Evolutionary conservation across 164 flowering plant species (phyloP), one percentile per base, ranked within the genome.

Genomic region (Umbilicus rupestris): DNA sequence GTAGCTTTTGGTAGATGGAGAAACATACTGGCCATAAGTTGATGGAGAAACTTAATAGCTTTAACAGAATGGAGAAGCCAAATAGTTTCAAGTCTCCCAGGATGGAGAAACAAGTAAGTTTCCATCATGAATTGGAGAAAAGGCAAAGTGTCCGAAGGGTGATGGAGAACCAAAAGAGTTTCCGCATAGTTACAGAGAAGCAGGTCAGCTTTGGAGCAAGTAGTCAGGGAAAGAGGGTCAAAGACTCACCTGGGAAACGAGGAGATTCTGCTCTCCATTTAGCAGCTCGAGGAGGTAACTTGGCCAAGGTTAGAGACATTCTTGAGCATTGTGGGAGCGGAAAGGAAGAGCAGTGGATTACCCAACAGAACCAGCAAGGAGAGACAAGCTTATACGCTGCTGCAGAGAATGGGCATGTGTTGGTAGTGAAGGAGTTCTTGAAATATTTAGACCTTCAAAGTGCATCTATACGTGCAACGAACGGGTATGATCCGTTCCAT

Each of bases 401-500:
- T 17, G 90, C 99, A 1, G 99, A 94, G 70, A 87, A 83, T 71
- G 97, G 96, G 46, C 88, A 89, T 62, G 76, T 76, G 7, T 22
- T 30, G 1, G 78, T 89, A 26, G 92, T 88, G 42, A 71, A 42
- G 5, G 90, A 87, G 79, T 72, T 94, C 42, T 71, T 94, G 84
- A 87, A 83, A 66, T 68, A 80, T 75, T 74, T 73, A 47, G 93
- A 94, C 65, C 79, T 83, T 62, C 77, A 84, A 70, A 75, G 78
- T 63, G 92, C 96, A 0, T 79, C 86, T 28, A 73, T 86, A 22
- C 72, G 79, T 2, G 92, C 97, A 19, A 85, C 74, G 57, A 91
- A 87, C 68, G 89, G 96, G 15, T 84, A 58, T 68, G 99, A 94
- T 74, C 74, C 97, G 2, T 88, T 94, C 69, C 99, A 94, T 81